Evolutionary conservation across 73 alveolate species (phyloP).

Genomic region (Paramecium pentaurelia): DNA sequence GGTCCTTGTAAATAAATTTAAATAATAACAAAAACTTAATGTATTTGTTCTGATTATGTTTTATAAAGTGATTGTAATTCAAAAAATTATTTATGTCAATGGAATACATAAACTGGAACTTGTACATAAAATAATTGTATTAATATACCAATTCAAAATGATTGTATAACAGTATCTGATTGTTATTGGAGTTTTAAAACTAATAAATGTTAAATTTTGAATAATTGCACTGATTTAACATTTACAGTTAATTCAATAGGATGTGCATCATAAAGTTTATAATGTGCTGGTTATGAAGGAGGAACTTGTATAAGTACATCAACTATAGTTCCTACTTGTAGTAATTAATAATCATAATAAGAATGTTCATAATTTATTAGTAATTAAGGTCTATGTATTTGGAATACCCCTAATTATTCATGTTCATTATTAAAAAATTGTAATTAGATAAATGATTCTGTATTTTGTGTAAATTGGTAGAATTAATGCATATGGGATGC

Average conservation of each 20-base stretch:
- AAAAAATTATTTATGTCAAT: background rate
- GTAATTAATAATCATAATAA: background rate
- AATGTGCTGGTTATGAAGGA: background rate
- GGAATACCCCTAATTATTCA: background rate
- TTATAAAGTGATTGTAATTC: background rate
- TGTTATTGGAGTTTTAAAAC: background rate
- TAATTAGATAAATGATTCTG: background rate
- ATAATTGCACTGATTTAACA: background rate
- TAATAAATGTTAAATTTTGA: background rate
- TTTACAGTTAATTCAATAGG: background rate
- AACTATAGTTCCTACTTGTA: background rate
- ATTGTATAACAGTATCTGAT: background rate
- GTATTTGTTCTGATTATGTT: background rate
- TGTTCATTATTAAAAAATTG: background rate
- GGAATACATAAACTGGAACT: background rate
- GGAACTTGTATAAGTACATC: background rate
- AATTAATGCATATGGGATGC: background rate
- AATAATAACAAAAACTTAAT: background rate
- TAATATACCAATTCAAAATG: background rate
- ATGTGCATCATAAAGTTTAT: background rate
- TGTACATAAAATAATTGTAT: background rate
- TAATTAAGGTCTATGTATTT: background rate
- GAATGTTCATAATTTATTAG: background rate
- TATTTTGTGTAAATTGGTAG: background rate
- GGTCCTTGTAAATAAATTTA: background rate